These are phyloP conservation scores for Zygoascus biomembranicola DNA, from an alignment of 805 yeast species.

Conservation along the genomic window DNA sequence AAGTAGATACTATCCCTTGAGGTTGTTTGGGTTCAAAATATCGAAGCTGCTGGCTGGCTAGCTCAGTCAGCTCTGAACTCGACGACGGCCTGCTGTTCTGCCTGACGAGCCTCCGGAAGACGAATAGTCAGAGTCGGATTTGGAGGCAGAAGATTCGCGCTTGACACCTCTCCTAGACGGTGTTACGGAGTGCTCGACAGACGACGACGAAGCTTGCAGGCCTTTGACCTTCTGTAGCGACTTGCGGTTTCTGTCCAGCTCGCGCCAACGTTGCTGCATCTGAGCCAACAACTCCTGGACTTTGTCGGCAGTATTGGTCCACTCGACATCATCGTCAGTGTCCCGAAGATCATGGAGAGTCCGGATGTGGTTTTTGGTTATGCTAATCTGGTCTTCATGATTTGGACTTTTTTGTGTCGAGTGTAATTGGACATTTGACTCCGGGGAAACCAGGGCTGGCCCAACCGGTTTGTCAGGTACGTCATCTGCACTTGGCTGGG, in stretches of 20 bases:
- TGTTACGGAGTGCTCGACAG: neutral
- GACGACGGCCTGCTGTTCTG: neutral
- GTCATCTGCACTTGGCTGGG: neutral
- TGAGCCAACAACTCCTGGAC: conserved; percentile 6
- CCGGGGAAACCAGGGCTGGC: neutral
- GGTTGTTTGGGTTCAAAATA: too few relatives aligned
- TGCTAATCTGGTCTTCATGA: neutral
- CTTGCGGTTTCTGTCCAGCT: conserved; percentile 11
- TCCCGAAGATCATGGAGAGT: conserved; percentile 4
- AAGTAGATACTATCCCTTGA: too few relatives aligned
- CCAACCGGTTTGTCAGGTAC: neutral
- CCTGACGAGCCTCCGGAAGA: neutral
- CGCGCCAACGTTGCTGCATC: conserved; percentile 12
- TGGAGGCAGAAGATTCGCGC: neutral
- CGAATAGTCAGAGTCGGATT: neutral
- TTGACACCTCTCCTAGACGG: neutral
- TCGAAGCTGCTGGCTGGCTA: too few relatives aligned
- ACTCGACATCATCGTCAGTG: conserved; percentile 13
- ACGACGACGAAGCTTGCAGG: neutral
- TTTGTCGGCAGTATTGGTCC: conserved; percentile 13
- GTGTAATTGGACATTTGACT: neutral
- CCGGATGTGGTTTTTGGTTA: conserved; percentile 4
- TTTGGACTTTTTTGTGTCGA: neutral
- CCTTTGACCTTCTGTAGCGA: neutral
- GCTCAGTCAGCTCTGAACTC: neutral